phyloP scores from a whole-genome alignment of 306 rosid species.

The Glycyrrhiza uralensis region DNA sequence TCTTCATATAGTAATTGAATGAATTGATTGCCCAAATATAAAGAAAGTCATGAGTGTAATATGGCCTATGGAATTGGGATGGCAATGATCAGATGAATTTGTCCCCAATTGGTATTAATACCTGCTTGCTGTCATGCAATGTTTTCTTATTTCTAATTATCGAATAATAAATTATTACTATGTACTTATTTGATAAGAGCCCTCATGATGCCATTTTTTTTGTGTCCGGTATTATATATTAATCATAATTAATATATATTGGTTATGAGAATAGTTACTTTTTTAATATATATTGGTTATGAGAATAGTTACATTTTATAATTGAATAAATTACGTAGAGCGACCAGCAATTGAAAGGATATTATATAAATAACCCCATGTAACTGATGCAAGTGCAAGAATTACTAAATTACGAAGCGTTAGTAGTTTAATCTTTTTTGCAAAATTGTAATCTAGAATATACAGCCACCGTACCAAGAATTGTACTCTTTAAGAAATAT shows the following conservation, averaged over 20 bases:
- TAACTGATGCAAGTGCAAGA: conserved; percentile 7
- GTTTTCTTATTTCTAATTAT: conserved; percentile 12
- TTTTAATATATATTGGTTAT: neutral
- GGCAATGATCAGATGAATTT: conserved; percentile 17
- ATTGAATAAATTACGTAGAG: neutral
- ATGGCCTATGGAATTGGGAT: neutral
- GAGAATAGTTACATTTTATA: conserved; percentile 8
- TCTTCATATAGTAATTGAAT: too few relatives aligned
- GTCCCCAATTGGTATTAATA: conserved; percentile 3
- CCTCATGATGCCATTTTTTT: conserved; percentile 21
- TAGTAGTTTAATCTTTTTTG: neutral
- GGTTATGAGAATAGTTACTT: neutral
- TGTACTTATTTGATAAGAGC: conserved; percentile 17
- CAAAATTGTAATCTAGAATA: conserved; percentile 15
- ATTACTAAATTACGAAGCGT: neutral
- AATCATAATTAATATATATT: neutral
- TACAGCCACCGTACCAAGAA: conserved; percentile 17
- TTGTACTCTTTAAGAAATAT: conserved; percentile 46
- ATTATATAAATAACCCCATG: neutral
- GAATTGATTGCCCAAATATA: neutral
- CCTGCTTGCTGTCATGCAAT: conserved; percentile 25
- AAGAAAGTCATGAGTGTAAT: neutral
- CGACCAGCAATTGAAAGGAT: neutral
- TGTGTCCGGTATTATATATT: conserved; percentile 9
- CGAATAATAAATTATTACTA: neutral